Base-by-base conservation (phyloP, 345 rosid genomes). In the Gossypium herbaceum region DNA sequence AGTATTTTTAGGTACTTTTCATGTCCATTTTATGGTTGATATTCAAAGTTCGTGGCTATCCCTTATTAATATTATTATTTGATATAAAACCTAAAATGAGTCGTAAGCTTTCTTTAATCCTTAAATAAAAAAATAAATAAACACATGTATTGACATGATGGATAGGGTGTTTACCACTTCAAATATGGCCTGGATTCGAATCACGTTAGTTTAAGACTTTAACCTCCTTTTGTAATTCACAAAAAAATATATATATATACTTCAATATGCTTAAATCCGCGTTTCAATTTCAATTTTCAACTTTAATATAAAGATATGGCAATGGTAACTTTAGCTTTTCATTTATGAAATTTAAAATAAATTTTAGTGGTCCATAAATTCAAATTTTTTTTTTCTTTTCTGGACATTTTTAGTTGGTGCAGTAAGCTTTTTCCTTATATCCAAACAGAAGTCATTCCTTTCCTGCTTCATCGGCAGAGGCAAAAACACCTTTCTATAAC, bases 361-460 rank as follows among this genome's bases (percentile, higher is more conserved):
- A 60, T 12, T 13, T 34, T 7, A 41, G 72, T 68, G 72, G 72
- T 48, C 72, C 72, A 68, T 68, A 55, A 50, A 55, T 4, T 72
- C 43, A 17, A 39, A 48, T 16, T 5, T 0, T 4, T 1, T 4
- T n/a, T 56, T 11, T 9, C 12, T 56, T 56, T 56, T 9, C 34
- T 71, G 17, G 7, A 51, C 61, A 41, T 19, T 55, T 39, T 12
- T 19, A 22, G 71, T 12, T 47, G 57, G 22, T 48, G 16, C 8
- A 24, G 9, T 22, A 15, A 13, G 15, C 24, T 22, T 54, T 55
- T 71, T n/a, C 12, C 19, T 12, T 67, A 16, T 27, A 9, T 54
- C 10, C 52, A 13, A 73, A 65, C 19, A 47, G 48, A 68, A 43
- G 66, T 74, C 77, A 80, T 82, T 67, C 75, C 55, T 78, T 83